phyloP scores from a whole-genome alignment of 352 stramenopile species.

The Phytophthora brassicae region DNA sequence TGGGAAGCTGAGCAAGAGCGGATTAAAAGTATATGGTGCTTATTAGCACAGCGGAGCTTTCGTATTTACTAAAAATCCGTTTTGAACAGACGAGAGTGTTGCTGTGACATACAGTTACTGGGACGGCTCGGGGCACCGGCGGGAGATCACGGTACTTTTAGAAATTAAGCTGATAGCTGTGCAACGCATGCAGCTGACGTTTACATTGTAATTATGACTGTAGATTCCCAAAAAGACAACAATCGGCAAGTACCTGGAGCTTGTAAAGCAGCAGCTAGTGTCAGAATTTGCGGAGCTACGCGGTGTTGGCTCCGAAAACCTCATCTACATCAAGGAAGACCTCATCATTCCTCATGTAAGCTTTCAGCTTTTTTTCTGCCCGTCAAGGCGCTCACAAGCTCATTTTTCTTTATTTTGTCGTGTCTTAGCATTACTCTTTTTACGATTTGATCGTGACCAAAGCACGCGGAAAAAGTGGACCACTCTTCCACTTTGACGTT shows the following conservation, averaged over 20 bases:
- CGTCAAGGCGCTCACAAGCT: background rate
- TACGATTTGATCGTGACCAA: slow-evolving; percentile 99
- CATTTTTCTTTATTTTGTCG: slow-evolving; percentile 10
- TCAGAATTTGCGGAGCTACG: slow-evolving; percentile 94
- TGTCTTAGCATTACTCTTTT: slow-evolving; percentile 95
- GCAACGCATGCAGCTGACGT: background rate
- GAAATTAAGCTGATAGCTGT: background rate
- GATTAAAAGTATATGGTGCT: slow-evolving; percentile 84
- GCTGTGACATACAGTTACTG: slow-evolving; percentile 98
- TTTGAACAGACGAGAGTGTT: slow-evolving; percentile 79
- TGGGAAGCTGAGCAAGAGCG: slow-evolving; percentile 92
- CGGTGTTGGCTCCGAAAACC: slow-evolving; percentile 89
- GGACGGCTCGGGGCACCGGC: slow-evolving; percentile 96
- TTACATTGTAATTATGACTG: background rate
- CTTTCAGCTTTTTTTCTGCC: background rate
- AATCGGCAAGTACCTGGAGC: slow-evolving; percentile 87
- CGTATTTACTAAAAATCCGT: background rate
- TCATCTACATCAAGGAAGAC: slow-evolving; percentile 99
- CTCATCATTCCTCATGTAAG: slow-evolving; percentile 96
- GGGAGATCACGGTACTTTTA: slow-evolving; percentile 79
- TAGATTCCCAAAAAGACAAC: slow-evolving; percentile 92
- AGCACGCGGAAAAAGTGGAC: slow-evolving; percentile 96
- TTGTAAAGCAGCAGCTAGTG: slow-evolving; percentile 88
- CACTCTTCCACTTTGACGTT: slow-evolving; percentile 98
- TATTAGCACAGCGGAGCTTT: background rate